Percentiles rank a stretch among this genome's conserved stretches.
These are phyloP conservation scores for Stachybotrys chartarum DNA, from an alignment of 2,329 filamentous ascomycete genomes.

Conservation along the genomic window DNA sequence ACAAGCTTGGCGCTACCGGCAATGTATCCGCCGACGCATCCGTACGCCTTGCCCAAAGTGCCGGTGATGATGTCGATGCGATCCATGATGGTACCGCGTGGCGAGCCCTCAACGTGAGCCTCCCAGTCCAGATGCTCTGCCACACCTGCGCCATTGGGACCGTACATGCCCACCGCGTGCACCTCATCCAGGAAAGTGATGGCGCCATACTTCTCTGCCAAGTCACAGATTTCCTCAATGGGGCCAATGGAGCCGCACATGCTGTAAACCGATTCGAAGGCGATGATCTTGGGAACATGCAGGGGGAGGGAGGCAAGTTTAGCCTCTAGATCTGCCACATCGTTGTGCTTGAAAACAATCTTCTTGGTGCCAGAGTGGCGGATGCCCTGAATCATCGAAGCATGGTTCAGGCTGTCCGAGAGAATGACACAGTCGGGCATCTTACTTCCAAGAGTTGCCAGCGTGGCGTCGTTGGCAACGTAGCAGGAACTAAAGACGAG, in stretches of 20 bases:
- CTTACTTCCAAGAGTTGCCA: slow-evolving; percentile 95
- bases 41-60: slow-evolving; percentile 95
- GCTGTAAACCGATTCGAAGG: slow-evolving; percentile 97
- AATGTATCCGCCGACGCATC: slow-evolving; percentile 96
- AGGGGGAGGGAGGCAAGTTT: slow-evolving; percentile 85
- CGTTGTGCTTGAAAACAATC: slow-evolving; percentile 98
- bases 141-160: slow-evolving; percentile 88
- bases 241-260: slow-evolving; percentile 98
- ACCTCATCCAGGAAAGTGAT: slow-evolving; percentile 98
- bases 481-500: slow-evolving; percentile 97
- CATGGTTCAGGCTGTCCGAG: slow-evolving; percentile 96
- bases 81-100: slow-evolving; percentile 84
- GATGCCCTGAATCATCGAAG: slow-evolving; percentile 99
- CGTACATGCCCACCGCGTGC: slow-evolving; percentile 98
- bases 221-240: slow-evolving; percentile 90
- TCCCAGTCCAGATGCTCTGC: slow-evolving; percentile 96
- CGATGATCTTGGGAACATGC: slow-evolving; percentile 91
- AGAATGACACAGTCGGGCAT: slow-evolving; percentile 94
- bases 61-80: slow-evolving; percentile 96
- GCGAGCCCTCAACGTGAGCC: slow-evolving; percentile 66
- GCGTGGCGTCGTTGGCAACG: slow-evolving; percentile 93
- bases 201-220: slow-evolving; percentile 95
- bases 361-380: slow-evolving; percentile 95
- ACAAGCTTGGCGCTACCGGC: slow-evolving; percentile 81
- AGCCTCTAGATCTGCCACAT: slow-evolving; percentile 83